Conservation (phyloP, 78 protist species). For the Dictyostelium purpureum region DNA sequence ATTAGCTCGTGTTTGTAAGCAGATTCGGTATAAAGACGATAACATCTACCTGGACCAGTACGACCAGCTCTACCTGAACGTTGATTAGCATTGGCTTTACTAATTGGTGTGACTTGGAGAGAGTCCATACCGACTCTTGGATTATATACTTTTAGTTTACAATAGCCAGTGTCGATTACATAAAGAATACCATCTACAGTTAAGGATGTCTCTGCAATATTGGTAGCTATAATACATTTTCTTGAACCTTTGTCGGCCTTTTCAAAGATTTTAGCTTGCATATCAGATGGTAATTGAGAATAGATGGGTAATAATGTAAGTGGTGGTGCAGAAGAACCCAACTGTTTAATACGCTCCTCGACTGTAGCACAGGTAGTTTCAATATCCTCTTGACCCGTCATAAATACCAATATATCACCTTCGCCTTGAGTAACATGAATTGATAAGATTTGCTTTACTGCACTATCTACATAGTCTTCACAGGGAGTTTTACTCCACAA, state of each 20-base stretch:
- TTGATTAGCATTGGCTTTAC: slow-evolving; percentile 97
- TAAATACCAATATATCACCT: slow-evolving; percentile 99
- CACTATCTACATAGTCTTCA: slow-evolving; percentile 95
- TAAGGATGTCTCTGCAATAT: slow-evolving; percentile 98
- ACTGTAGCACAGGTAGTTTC: slow-evolving; percentile 91
- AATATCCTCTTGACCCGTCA: slow-evolving; percentile 99
- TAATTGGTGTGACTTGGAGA: slow-evolving; percentile 88
- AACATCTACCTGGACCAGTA: slow-evolving; percentile 96
- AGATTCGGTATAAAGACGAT: slow-evolving; percentile 92
- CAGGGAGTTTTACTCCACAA: slow-evolving; percentile 80
- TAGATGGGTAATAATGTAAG: slow-evolving; percentile 95
- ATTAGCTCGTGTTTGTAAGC: slow-evolving; percentile 87
- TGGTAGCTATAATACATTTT: slow-evolving; percentile 97
- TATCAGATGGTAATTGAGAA: slow-evolving; percentile 97
- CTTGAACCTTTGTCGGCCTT: slow-evolving; percentile 84
- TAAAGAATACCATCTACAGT: slow-evolving; percentile 97
- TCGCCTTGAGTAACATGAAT: slow-evolving; percentile 81
- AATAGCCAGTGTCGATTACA: slow-evolving; percentile 96
- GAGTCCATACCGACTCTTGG: slow-evolving; percentile 98
- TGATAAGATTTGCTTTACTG: slow-evolving; percentile 93
- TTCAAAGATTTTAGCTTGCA: slow-evolving; percentile 96
- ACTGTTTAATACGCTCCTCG: slow-evolving; percentile 80
- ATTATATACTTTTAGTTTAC: slow-evolving; percentile 95
- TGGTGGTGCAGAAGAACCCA: slow-evolving; percentile 74
- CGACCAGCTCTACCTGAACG: slow-evolving; percentile 99